Evolutionary conservation across 2,329 filamentous ascomycete species (phyloP).

Genomic region (Dothiorella sarmentorum): DNA sequence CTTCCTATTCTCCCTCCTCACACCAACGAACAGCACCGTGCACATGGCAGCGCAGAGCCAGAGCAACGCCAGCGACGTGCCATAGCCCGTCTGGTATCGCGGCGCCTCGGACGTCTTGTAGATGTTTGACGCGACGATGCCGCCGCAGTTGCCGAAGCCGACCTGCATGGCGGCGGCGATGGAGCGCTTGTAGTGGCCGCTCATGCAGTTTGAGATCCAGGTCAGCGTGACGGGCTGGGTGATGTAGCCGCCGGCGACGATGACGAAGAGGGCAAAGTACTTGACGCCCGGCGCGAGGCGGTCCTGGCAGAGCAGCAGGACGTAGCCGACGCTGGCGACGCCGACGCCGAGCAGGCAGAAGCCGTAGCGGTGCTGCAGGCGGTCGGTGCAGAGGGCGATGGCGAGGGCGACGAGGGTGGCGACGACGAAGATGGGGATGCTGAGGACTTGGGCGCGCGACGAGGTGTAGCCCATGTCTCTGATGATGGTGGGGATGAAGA

Average conservation of each 20-base stretch:
- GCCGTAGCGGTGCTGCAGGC: conserved; percentile 28
- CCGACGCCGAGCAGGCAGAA: conserved; percentile 26
- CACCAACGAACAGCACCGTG: conserved; percentile 38
- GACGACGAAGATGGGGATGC: conserved; percentile 26
- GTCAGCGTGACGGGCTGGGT: conserved; percentile 54
- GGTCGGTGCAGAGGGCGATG: conserved; percentile 27
- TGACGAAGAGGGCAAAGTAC: conserved; percentile 55
- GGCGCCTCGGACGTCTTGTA: conserved; percentile 36
- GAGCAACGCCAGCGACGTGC: conserved; percentile 37
- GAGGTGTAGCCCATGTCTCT: conserved; percentile 31
- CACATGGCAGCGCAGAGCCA: conserved; percentile 45
- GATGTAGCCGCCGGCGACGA: conserved; percentile 54
- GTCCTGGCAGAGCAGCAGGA: conserved; percentile 41
- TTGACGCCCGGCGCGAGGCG: conserved; percentile 47
- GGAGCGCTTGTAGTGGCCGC: conserved; percentile 32
- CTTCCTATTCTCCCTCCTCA: conserved; percentile 46
- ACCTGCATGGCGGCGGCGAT: conserved; percentile 32
- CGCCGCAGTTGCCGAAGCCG: conserved; percentile 30
- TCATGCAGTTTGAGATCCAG: conserved; percentile 57
- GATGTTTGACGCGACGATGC: conserved; percentile 34
- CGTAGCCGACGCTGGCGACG: conserved; percentile 39
- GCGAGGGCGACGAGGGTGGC: conserved; percentile 27
- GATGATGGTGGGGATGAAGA: conserved; percentile 24
- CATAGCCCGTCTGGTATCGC: conserved; percentile 37
- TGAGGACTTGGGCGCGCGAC: conserved; percentile 31